These are phyloP conservation scores for Claviceps arundinis DNA, from an alignment of 2,329 filamentous ascomycete species.

Conservation along the genomic window DNA sequence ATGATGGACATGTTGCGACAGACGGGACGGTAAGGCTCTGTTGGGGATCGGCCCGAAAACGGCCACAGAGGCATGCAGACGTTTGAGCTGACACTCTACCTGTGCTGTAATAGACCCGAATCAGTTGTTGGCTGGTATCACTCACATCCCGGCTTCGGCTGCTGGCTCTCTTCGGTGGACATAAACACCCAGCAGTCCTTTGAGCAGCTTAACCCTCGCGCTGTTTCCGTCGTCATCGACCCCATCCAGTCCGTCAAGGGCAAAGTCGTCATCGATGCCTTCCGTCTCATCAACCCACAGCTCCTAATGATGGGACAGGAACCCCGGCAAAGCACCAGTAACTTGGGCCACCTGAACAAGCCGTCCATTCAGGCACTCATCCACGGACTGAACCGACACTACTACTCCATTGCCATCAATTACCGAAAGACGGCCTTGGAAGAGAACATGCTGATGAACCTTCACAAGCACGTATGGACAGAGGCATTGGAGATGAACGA, in stretches of 20 bases:
- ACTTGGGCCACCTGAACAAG: slow-evolving; percentile 96
- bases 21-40: slow-evolving; percentile 64
- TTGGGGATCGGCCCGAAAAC: neutral
- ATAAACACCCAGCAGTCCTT: slow-evolving; percentile 99
- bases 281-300: slow-evolving; percentile 96
- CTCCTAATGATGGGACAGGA: slow-evolving; percentile 97
- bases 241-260: slow-evolving; percentile 99
- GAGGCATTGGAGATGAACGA: slow-evolving; percentile 95
- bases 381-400: slow-evolving; percentile 94
- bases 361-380: slow-evolving; percentile 99
- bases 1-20: slow-evolving; percentile 99
- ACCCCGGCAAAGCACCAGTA: slow-evolving; percentile 92
- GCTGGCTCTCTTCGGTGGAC: slow-evolving; percentile 97
- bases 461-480: slow-evolving; percentile 99
- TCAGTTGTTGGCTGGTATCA: slow-evolving; percentile 99
- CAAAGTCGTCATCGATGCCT: slow-evolving; percentile 98
- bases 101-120: slow-evolving; percentile 54
- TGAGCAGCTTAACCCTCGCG: slow-evolving; percentile 91
- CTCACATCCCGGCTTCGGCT: slow-evolving; percentile 96
- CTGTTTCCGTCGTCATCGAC: slow-evolving; percentile 94
- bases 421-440: slow-evolving; percentile 95
- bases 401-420: slow-evolving; percentile 98
- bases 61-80: neutral
- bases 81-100: neutral
- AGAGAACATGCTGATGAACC: slow-evolving; percentile 99